These are phyloP conservation scores for Iodosphaeria phyllophila DNA, from an alignment of 2,329 filamentous ascomycete species.

Conservation along the genomic window DNA sequence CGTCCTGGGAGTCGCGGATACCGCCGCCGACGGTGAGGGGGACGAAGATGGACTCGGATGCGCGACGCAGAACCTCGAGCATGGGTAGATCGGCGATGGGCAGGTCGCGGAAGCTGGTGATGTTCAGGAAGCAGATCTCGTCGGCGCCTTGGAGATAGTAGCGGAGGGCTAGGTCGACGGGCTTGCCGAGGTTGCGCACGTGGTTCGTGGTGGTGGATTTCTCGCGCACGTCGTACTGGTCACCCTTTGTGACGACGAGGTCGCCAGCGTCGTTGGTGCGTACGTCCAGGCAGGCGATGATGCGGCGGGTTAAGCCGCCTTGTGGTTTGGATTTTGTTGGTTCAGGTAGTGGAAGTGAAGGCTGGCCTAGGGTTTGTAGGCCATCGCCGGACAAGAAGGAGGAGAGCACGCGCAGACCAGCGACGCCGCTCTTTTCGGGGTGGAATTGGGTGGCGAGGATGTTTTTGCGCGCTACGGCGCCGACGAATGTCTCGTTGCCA, in stretches of 20 bases:
- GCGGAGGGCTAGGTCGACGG: constrained; percentile 77
- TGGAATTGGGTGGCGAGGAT: constrained; percentile 91
- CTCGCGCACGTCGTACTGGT: constrained; percentile 96
- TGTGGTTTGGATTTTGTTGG: constrained; percentile 11
- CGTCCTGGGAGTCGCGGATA: constrained; percentile 82
- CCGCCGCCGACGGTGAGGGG: constrained; percentile 90
- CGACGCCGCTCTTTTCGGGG: constrained; percentile 88
- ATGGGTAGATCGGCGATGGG: constrained; percentile 85
- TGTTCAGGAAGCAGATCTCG: constrained; percentile 95
- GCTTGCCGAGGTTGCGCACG: constrained; percentile 90
- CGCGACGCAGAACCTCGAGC: constrained; percentile 77
- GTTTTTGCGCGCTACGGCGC: constrained; percentile 72
- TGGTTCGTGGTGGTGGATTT: constrained; percentile 46
- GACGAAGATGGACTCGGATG: constrained; percentile 85
- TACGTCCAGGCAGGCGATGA: constrained; percentile 94
- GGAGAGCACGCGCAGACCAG: constrained; percentile 66
- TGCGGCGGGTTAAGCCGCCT: constrained; percentile 71
- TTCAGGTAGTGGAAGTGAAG: too few species aligned
- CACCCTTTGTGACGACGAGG: constrained; percentile 92
- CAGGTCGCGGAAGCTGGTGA: constrained; percentile 92
- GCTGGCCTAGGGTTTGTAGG: constrained; percentile 28
- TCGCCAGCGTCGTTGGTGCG: constrained; percentile 87
- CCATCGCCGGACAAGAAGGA: constrained; percentile 67
- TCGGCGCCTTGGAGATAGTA: constrained; percentile 97
- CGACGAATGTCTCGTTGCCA: constrained; percentile 76